Evolutionary conservation across 805 yeast genomes (phyloP).

Genomic region (Monosporozyma unispora): DNA sequence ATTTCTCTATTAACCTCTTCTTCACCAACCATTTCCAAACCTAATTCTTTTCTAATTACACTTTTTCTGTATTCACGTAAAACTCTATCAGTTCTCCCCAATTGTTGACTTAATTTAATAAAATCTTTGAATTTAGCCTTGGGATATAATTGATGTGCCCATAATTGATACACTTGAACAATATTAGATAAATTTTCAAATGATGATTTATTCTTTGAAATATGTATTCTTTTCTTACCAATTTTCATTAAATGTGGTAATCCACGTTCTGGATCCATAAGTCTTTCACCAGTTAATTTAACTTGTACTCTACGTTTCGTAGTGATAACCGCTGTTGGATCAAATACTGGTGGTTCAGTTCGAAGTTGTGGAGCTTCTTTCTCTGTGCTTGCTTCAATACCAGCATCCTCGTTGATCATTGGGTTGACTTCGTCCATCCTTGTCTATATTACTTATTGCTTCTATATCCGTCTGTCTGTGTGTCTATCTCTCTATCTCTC

Average conservation of each 20-base stretch:
- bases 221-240: conserved; percentile 28
- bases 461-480: too few relatives aligned
- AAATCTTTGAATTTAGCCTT: conserved; percentile 72
- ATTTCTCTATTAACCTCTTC: background rate
- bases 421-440: conserved; percentile 6
- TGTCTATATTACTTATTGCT: too few relatives aligned
- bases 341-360: conserved; percentile 13
- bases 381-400: background rate
- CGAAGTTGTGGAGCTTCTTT: conserved; percentile 1
- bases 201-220: conserved; percentile 22
- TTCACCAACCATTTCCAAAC: conserved; percentile 4
- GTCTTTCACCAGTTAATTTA: conserved; percentile 43
- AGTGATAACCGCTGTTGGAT: conserved; percentile 21
- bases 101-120: conserved; percentile 40
- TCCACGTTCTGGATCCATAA: conserved; percentile 44
- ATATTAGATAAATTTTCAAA: conserved; percentile 29
- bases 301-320: conserved; percentile 29
- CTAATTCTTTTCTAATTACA: conserved; percentile 34
- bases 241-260: conserved; percentile 41
- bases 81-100: conserved; percentile 37
- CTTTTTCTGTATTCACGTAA: conserved; percentile 37
- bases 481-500: background rate
- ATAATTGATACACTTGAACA: conserved; percentile 52
- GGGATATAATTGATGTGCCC: conserved; percentile 74
- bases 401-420: conserved; percentile 2